phyloP scores from a whole-genome alignment of 208 protist species.

The Kentomonas sorsogonicus region DNA sequence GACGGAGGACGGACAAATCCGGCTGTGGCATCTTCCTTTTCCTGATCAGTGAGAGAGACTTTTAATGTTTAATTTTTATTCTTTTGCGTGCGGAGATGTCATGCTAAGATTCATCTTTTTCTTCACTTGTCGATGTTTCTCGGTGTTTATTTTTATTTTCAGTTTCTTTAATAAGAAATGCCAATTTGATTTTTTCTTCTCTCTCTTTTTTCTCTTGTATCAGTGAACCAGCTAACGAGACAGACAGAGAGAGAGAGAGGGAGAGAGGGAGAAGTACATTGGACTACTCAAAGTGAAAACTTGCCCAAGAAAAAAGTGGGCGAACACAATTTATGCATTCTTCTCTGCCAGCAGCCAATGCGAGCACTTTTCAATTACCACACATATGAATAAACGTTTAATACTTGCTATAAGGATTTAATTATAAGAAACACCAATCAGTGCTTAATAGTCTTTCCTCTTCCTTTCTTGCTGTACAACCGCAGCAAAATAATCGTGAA shows the following conservation, averaged over 20 bases:
- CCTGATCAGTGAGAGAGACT: conserved; percentile 36
- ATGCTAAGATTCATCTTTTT: not conserved
- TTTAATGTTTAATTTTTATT: not conserved
- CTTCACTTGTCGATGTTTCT: not conserved
- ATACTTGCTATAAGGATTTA: no score
- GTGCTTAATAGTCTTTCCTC: conserved; percentile 5
- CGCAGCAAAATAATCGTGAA: not conserved
- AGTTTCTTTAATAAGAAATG: not conserved
- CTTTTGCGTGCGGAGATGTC: not conserved
- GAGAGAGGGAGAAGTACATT: no score
- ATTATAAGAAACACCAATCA: no score
- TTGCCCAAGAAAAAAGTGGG: no score
- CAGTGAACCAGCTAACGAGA: no score
- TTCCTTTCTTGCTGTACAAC: conserved; percentile 1
- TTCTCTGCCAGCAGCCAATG: no score
- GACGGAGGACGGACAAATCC: conserved; percentile 67
- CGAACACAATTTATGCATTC: no score
- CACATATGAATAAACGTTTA: no score
- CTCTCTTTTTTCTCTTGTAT: no score
- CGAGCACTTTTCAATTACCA: no score
- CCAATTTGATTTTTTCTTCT: conserved; percentile 2
- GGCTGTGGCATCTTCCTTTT: conserved; percentile 68
- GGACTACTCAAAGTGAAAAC: no score
- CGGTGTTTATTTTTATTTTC: conserved; percentile 6
- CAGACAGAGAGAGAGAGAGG: no score